Evolutionary conservation across 2,329 filamentous ascomycete species (phyloP).

Genomic region (Fonsecaea monophora): DNA sequence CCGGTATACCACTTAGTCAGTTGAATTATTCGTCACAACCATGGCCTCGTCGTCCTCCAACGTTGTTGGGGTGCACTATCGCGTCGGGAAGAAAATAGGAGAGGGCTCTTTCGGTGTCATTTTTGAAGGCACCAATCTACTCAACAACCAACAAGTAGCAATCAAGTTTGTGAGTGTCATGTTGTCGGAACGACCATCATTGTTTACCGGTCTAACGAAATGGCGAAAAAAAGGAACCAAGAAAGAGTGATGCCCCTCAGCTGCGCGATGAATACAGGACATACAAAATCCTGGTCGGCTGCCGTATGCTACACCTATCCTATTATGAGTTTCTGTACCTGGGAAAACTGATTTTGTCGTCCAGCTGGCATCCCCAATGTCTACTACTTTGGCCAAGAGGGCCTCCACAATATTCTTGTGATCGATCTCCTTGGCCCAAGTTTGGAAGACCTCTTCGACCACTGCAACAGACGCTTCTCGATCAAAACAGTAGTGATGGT

Average conservation of each 20-base stretch:
- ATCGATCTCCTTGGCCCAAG: conserved; percentile 95
- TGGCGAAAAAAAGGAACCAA: conserved; percentile 74
- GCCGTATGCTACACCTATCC: conserved; percentile 75
- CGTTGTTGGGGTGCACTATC: conserved; percentile 97
- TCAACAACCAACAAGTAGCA: conserved; percentile 98
- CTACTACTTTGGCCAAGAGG: conserved; percentile 98
- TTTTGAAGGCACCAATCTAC: conserved; percentile 95
- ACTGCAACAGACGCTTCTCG: conserved; percentile 92
- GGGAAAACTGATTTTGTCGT: conserved; percentile 31
- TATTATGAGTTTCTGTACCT: conserved; percentile 1
- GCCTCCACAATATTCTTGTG: conserved; percentile 97
- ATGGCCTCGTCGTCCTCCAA: conserved; percentile 94
- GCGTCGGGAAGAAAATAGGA: conserved; percentile 99
- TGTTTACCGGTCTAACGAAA: conserved; percentile 34
- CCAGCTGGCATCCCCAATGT: conserved; percentile 98
- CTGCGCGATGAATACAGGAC: conserved; percentile 97
- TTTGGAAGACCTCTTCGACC: conserved; percentile 95
- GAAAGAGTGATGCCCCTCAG: conserved; percentile 98
- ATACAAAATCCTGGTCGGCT: conserved; percentile 99
- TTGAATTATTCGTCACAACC: background rate
- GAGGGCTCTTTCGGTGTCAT: conserved; percentile 99
- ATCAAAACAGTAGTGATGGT: conserved; percentile 99
- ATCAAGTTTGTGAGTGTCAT: conserved; percentile 87
- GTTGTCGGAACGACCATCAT: background rate
- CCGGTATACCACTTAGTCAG: background rate